Base-by-base conservation (phyloP, 2,329 filamentous ascomycete species). In the Alternaria novae-zelandiae region DNA sequence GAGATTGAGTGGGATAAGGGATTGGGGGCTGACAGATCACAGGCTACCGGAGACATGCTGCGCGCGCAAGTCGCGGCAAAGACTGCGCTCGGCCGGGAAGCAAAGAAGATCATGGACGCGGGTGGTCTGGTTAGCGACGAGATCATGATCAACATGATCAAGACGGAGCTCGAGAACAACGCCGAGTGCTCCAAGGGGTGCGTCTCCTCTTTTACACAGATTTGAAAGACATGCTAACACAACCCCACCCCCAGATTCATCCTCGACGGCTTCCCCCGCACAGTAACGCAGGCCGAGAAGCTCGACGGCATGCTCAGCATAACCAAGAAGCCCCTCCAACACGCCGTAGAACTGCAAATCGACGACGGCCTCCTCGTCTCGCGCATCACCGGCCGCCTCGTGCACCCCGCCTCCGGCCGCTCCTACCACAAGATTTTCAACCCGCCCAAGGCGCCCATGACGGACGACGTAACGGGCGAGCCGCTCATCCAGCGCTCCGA, bases 51-150 rank as follows among this genome's bases (percentile, higher is more conserved):
- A 81, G 96, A 99, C 84, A 99, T 99, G 96, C 89, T 99, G 78
- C 94, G 96, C 78, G 97, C 94, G 72, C 96, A 99, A 83, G 96
- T 99, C 79, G 92, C 95, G 70, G 96, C 97, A 85, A 97, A 98
- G 90, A 99, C 96, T 61, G 84, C 92, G 64, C 89, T 99, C 70
- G 96, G 96, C 74, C 89, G 92, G 79, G 94, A 97, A 86, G 96
- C 96, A 71, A 99, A 99, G 90, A 98, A 98, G 90, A 99, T 99
- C 83, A 99, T 99, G 96, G 96, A 99, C 80, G 91, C 95, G 81
- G 96, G 96, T 75, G 95, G 95, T 73, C 89, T 99, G 63, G 96
- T 99, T 81, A 97, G 94, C 82, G 96, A 99, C 83, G 95, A 98
- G 80, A 99, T 99, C 80, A 95, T 99, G 88, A 92, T 99, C 82